Base-by-base conservation (phyloP, 2,329 filamentous ascomycete genomes). In the Lachnellula occidentalis region DNA sequence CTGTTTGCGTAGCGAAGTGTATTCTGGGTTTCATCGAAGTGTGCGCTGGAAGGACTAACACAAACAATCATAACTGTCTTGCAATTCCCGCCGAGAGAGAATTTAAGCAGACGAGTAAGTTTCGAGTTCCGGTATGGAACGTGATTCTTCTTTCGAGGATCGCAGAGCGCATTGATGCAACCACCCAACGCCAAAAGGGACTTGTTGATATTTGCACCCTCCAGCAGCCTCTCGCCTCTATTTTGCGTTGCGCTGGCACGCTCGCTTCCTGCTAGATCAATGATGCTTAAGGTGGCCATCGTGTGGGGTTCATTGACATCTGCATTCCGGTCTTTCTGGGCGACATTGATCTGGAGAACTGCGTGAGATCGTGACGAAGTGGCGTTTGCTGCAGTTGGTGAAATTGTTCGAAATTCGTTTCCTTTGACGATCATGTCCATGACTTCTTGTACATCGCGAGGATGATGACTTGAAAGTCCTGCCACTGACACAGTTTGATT, bases 1-100 rank as follows among this genome's bases (percentile, higher is more conserved):
- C 94, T 82, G 72, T 99, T 97, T 48, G 94, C 94, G 67, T 99
- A 99, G 65, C 95, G 88, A 17, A 99, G 78, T 0, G 94, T 99
- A 71, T 99, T 99, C 67, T 99, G 94, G 0, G 92, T 96, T 73
- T 99, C 94, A 71, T 99, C 94, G 65, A 94, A 99, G 72, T 99
- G 94, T 5, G 89, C 88, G 67, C 94, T 97, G 1, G 91, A 96
- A 1, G 94, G 94, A 64, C 92, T 96, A 51, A 99, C 90, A 67
- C 94, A 99, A 24, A 99, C 94, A 70, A 99, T 97, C 94, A 99
- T 99, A 70, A 99, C 94, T 0, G 94, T 99, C 73, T 92, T 95
- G 79, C 94, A 99, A 72, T 99, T 99, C 3, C 94, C 94, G 31
- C 94, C 94, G 0, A 99, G 82, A 0, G 92, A 96, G 73, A 99